Conservation (phyloP, 306 rosid genomes). For the Calophaca sinica region DNA sequence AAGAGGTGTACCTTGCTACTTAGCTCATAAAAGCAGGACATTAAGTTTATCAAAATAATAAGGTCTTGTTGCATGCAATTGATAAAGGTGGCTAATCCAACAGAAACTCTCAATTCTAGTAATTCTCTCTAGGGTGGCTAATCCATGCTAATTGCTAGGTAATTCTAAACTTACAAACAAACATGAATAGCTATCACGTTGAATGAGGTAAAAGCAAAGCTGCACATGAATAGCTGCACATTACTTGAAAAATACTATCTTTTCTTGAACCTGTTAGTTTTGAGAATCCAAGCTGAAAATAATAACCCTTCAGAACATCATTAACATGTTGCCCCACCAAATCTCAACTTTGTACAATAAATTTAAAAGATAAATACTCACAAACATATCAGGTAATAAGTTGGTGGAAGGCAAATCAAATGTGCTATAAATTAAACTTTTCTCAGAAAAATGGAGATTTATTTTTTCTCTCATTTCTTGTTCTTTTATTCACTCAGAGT, state of each 20-base stretch:
- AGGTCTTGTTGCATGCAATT: constrained; percentile 11
- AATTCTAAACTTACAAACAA: constrained; percentile 5
- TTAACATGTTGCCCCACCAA: too few species aligned
- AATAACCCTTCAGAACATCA: too few species aligned
- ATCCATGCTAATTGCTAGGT: neutral
- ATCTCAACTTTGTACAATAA: too few species aligned
- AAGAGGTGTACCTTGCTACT: constrained; percentile 16
- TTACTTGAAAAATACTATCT: too few species aligned
- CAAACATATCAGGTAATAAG: too few species aligned
- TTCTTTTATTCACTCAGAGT: constrained; percentile 15
- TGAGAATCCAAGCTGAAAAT: too few species aligned
- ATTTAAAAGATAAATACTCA: too few species aligned
- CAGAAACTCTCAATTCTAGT: constrained; percentile 20
- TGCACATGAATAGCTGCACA: constrained; percentile 36
- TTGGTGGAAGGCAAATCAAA: too few species aligned
- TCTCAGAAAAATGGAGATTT: constrained; percentile 17
- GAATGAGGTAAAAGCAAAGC: constrained; percentile 31
- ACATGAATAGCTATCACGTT: constrained; percentile 21
- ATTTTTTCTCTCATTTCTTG: constrained; percentile 24
- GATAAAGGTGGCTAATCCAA: neutral
- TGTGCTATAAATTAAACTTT: constrained; percentile 3
- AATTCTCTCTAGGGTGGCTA: constrained; percentile 23
- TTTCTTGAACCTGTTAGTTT: too few species aligned
- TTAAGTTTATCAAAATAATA: constrained; percentile 31
- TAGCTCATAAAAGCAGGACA: constrained; percentile 25